A percentile compares a stretch with the other conserved stretches of the same genome.
Conservation (phyloP, 257 asterid species). For the Mitragyna speciosa region DNA sequence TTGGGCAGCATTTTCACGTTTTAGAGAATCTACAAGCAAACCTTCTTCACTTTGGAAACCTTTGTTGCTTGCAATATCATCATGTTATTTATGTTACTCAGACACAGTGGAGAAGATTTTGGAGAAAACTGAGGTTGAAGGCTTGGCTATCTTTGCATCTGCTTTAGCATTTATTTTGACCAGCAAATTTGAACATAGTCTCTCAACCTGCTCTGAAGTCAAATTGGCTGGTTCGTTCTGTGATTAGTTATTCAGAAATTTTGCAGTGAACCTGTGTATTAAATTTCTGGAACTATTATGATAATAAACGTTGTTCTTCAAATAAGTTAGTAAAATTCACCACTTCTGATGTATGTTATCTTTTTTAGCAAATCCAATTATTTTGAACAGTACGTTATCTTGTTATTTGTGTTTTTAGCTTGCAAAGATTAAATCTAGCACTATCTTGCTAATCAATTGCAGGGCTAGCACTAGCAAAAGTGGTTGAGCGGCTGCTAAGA, state of each 20-base stretch:
- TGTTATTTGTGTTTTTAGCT: background rate
- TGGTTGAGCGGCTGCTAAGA: slow-evolving; percentile 28
- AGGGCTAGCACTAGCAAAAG: slow-evolving; percentile 38
- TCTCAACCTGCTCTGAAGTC: slow-evolving; percentile 34
- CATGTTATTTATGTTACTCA: slow-evolving; percentile 41
- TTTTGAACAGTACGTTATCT: too few relatives aligned
- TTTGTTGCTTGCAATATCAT: slow-evolving; percentile 37
- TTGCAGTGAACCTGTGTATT: too few relatives aligned
- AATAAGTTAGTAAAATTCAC: too few relatives aligned
- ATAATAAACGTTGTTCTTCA: too few relatives aligned
- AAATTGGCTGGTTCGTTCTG: slow-evolving; percentile 40
- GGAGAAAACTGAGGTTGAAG: slow-evolving; percentile 27
- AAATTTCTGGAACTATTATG: too few relatives aligned
- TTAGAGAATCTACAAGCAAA: slow-evolving; percentile 29
- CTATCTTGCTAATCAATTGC: slow-evolving; percentile 14
- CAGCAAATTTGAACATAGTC: slow-evolving; percentile 32
- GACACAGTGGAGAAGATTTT: slow-evolving; percentile 32
- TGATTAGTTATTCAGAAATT: background rate
- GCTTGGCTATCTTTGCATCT: slow-evolving; percentile 34
- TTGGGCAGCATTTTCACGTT: slow-evolving; percentile 37
- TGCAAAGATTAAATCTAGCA: background rate
- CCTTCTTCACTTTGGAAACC: slow-evolving; percentile 43
- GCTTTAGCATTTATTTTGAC: background rate
- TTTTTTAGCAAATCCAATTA: too few relatives aligned
- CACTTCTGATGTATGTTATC: too few relatives aligned